Evolutionary conservation across 139 green algal species (phyloP), one percentile per base, ranked within the genome.

Genomic region (Auxenochlorella protothecoides): DNA sequence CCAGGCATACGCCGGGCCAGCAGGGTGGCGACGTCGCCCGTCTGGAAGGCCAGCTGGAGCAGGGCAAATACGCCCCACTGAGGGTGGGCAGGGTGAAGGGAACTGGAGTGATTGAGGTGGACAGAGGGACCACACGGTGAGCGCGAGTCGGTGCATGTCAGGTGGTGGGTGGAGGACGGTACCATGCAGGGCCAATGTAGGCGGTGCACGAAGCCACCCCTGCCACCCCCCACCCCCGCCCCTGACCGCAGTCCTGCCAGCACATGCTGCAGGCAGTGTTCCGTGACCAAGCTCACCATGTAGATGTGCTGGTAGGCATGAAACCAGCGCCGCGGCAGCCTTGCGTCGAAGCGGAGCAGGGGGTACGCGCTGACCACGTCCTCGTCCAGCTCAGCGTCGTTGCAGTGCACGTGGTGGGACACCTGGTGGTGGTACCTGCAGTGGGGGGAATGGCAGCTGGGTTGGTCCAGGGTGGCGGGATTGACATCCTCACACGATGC

Each of bases 341-440:
- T 77, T 4, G 85, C 69, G 78, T 96, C 89, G 78, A 96, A 92
- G 73, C 89, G 83, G 64, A 96, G 70, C 54, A 93, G 62, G 3
- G 89, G 89, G 69, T 89, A 89, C 15, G 87, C 73, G 53, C 69
- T 86, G 72, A 89, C 85, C 4, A 92, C 88, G 74, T 96, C 89
- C 82, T 93, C 87, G 69, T 96, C 89, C 56, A 93, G 72, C 4
- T 79, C 87, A 57, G 89, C 88, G 65, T 92, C 89, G 71, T 96
- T 96, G 86, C 89, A 96, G 82, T 96, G 89, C 66, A 96, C 88
- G 80, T 96, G 89, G 71, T 96, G 89, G 2, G 83, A 91, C 65
- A 95, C 88, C 80, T 93, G 88, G 76, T 93, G 88, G 70, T 93
- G 88, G 75, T 93, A 95, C 9, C 27, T 44, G 27, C 27, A 44